These are phyloP conservation scores for Pelargonium citronellum DNA, from an alignment of 441 rosid genomes.

Conservation along the genomic window DNA sequence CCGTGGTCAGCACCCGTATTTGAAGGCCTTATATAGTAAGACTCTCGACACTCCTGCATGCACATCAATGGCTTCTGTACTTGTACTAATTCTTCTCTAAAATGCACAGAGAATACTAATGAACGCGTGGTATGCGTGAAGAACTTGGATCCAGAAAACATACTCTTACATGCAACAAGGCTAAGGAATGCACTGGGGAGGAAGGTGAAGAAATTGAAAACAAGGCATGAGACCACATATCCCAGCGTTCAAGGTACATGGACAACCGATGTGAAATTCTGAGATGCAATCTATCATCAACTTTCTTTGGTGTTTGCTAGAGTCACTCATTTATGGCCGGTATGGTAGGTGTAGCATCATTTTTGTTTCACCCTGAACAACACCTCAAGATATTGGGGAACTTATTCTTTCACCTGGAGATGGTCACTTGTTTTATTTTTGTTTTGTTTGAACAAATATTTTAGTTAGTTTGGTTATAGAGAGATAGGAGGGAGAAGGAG, in stretches of 20 bases:
- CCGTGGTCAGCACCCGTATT: slow-evolving; percentile 78
- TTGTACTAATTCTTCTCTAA: neutral
- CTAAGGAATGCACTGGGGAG: slow-evolving; percentile 71
- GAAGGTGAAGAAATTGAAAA: slow-evolving; percentile 67
- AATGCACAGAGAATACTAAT: slow-evolving; percentile 55
- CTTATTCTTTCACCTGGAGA: too few relatives aligned
- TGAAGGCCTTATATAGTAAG: slow-evolving; percentile 78
- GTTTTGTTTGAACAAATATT: too few relatives aligned
- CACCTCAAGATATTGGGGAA: too few relatives aligned
- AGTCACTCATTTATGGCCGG: neutral
- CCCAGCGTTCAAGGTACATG: slow-evolving; percentile 91
- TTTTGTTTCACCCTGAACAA: too few relatives aligned
- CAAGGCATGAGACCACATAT: slow-evolving; percentile 67
- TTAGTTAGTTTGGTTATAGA: too few relatives aligned
- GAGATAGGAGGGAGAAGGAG: too few relatives aligned
- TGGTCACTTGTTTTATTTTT: too few relatives aligned
- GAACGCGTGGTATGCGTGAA: slow-evolving; percentile 74
- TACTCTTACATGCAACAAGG: slow-evolving; percentile 60
- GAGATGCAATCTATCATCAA: slow-evolving; percentile 18
- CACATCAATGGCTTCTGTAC: neutral
- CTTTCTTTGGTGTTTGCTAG: neutral
- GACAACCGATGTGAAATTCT: slow-evolving; percentile 61
- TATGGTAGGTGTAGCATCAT: neutral
- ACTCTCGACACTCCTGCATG: neutral
- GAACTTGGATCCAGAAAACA: slow-evolving; percentile 62